Evolutionary conservation across 352 stramenopile species (phyloP).

Genomic region (Pythium brassicae): DNA sequence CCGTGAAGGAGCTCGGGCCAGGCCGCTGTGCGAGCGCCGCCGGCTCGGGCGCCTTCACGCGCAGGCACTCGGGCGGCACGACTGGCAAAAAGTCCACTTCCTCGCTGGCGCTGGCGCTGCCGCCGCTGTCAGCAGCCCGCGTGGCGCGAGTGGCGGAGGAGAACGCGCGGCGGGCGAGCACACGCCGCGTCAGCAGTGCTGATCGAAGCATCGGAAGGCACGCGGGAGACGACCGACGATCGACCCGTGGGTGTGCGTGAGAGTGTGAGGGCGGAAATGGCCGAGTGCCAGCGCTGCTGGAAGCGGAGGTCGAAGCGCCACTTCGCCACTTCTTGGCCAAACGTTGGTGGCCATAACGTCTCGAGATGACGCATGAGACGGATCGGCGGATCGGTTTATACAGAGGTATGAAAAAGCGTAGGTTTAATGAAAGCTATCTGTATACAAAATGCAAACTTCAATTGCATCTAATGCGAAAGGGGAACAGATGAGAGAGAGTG

Average conservation of each 20-base stretch:
- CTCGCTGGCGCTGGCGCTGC: constrained; percentile 1
- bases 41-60: constrained; percentile 35
- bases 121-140: not conserved
- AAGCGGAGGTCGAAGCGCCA: not conserved
- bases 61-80: constrained; percentile 73
- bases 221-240: too few relatives aligned
- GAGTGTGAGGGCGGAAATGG: not conserved
- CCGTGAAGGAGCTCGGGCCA: constrained; percentile 66
- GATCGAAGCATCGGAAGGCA: not conserved
- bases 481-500: too few relatives aligned
- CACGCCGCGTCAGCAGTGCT: not conserved
- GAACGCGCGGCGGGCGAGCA: not conserved
- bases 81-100: constrained; percentile 66
- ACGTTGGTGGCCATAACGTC: too few relatives aligned
- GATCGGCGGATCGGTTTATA: too few relatives aligned
- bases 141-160: constrained; percentile 4
- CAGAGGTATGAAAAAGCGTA: too few relatives aligned
- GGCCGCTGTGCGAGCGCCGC: constrained; percentile 18
- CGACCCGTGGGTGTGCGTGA: not conserved
- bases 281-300: too few relatives aligned
- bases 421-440: too few relatives aligned
- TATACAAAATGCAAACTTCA: too few relatives aligned
- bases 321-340: not conserved
- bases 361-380: too few relatives aligned
- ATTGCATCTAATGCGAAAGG: too few relatives aligned